Percentiles rank a stretch among this genome's conserved stretches.
phyloP scores from a whole-genome alignment of 1,284 basidiomycete genomes.

The Trametes pubescens region DNA sequence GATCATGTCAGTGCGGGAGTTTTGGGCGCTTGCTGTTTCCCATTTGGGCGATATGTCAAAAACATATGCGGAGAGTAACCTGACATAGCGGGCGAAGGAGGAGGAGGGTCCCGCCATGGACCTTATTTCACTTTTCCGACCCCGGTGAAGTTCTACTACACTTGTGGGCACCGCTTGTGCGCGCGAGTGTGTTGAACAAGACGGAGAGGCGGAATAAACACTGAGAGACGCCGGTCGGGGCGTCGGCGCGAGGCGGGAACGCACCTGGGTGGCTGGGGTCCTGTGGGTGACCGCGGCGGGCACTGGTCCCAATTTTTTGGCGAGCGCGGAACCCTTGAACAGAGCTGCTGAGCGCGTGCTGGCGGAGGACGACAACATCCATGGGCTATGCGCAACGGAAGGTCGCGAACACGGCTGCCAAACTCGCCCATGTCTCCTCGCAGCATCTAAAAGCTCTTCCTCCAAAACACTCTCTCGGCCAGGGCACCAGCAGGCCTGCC shows the following conservation, averaged over 20 bases:
- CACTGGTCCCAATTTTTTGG: conserved; percentile 33
- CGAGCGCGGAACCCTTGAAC: conserved; percentile 2
- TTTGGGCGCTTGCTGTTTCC: too few species aligned
- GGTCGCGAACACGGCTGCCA: conserved; percentile 63
- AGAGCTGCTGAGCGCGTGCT: conserved; percentile 29
- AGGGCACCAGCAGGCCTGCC: conserved; percentile 33
- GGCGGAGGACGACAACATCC: conserved; percentile 37
- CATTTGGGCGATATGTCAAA: too few species aligned
- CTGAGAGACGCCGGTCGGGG: too few species aligned
- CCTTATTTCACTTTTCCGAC: too few species aligned
- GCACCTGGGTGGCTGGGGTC: conserved; percentile 25
- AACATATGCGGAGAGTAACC: too few species aligned
- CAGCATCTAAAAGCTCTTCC: conserved; percentile 65
- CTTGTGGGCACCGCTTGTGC: too few species aligned
- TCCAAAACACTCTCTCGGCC: conserved; percentile 61
- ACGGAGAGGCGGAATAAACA: too few species aligned
- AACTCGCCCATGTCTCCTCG: conserved; percentile 62
- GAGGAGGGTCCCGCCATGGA: too few species aligned
- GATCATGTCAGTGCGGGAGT: too few species aligned
- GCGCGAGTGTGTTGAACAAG: too few species aligned
- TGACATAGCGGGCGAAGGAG: too few species aligned
- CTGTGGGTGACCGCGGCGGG: conserved; percentile 20
- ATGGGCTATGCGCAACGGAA: conserved; percentile 70
- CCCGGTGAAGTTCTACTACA: too few species aligned
- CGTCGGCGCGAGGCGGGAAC: not conserved